Evolutionary conservation across 805 yeast genomes (phyloP), one percentile per base, ranked within the genome.

Genomic region (Saturnispora galanensis): DNA sequence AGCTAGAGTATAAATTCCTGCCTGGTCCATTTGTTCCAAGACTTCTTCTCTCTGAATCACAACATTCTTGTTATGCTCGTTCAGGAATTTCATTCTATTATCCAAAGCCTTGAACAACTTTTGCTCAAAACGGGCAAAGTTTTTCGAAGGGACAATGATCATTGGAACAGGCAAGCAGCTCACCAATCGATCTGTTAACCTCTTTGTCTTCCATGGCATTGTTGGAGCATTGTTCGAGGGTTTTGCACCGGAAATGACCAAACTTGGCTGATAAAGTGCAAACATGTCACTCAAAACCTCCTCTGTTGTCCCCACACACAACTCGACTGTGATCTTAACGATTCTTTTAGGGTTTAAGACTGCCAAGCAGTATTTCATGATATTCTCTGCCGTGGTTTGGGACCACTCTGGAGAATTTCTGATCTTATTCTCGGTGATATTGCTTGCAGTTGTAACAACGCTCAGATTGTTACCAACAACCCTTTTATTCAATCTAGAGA

Each of bases 91-190:
- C 51, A 53, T 48, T 50, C 54, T 47, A 51, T 59, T 48, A 37
- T 56, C 55, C 35, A 67, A 39, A 8, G 62, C 57, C 12, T 59
- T 62, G 44, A 70, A 70, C 32, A 78, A 54, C 10, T 62, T 53
- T 3, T 50, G 47, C 54, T 79, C 84, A 60, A 74, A 79, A n/a
- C 60, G 50, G 37, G 66, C 65, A 76, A 77, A 69, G 45, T 78
- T 76, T 49, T 66, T 57, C 2, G 84, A 77, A 1, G 88, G 84
- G 0, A 77, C 81, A 40, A 81, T 73, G 18, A 81, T 69, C n/a
- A 78, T 73, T 0, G 89, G 88, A 12, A 80, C 70, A 4, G 80
- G 77, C 51, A 71, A 78, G 53, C 73, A 74, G 54, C 76, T 78
- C 28, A 81, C 82, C 38, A 81, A 65, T 40, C 84, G 64, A 56